Conservation (phyloP, 2,329 filamentous ascomycete species). For the Pleoardoris graminearum region DNA sequence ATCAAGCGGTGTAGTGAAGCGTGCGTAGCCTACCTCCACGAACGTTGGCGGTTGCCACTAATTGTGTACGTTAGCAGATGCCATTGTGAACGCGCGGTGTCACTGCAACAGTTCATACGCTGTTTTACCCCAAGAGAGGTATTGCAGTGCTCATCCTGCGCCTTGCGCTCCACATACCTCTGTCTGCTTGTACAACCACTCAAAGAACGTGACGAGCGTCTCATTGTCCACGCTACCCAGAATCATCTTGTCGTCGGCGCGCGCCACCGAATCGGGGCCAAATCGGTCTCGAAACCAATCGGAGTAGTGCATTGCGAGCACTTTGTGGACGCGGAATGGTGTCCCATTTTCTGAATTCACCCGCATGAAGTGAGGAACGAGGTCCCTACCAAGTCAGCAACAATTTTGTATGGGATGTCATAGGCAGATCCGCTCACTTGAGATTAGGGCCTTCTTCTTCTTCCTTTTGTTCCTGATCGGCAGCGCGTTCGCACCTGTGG, state of each 20-base stretch:
- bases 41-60: neutral
- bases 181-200: slow-evolving; percentile 1
- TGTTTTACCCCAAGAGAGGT: too few relatives aligned
- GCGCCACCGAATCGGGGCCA: neutral
- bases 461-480: neutral
- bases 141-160: too few relatives aligned
- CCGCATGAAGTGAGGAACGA: neutral
- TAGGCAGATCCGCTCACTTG: neutral
- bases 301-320: neutral
- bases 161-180: neutral
- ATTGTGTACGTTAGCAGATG: neutral
- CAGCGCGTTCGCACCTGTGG: neutral
- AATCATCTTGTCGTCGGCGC: neutral
- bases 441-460: neutral
- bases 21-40: neutral
- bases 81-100: neutral
- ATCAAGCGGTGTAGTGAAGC: neutral
- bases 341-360: neutral
- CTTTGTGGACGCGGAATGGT: neutral
- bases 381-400: neutral
- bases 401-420: neutral
- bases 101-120: too few relatives aligned
- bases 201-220: neutral
- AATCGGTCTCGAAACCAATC: neutral
- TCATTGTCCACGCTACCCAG: neutral